These are phyloP conservation scores for Clitopilus passeckerianus DNA, from an alignment of 768 basidiomycete genomes.

Conservation along the genomic window DNA sequence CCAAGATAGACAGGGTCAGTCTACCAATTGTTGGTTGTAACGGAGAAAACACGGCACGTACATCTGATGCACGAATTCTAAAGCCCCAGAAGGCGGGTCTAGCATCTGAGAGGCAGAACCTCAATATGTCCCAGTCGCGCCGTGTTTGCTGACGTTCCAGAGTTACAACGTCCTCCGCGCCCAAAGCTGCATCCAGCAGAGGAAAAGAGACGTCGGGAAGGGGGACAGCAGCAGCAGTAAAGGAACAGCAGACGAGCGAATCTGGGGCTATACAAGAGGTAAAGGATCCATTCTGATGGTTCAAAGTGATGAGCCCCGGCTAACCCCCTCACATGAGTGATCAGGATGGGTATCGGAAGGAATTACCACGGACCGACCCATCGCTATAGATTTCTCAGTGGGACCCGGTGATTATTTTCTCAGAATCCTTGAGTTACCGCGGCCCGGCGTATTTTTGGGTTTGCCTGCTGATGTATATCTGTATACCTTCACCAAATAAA, in stretches of 20 bases:
- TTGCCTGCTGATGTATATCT: not conserved
- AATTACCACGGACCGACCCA: not conserved
- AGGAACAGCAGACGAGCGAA: not conserved
- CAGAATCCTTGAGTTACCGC: not conserved
- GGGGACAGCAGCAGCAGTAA: not conserved
- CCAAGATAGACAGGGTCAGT: not conserved
- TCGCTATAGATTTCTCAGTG: not conserved
- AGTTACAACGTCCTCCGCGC: not conserved
- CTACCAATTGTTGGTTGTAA: not conserved
- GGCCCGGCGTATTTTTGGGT: not conserved
- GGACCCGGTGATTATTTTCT: not conserved
- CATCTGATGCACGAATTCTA: constrained; percentile 11
- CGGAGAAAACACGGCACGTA: constrained; percentile 1
- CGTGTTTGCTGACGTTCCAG: not conserved
- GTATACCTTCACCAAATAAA: not conserved
- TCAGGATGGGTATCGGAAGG: not conserved
- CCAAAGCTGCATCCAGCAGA: not conserved
- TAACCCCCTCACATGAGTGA: not conserved
- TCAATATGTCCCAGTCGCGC: not conserved
- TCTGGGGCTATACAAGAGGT: not conserved
- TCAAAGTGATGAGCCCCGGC: not conserved
- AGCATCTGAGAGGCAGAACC: constrained; percentile 1
- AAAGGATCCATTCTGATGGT: not conserved
- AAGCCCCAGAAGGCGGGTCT: constrained; percentile 1
- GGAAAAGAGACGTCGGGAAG: not conserved